Conservation (phyloP, 2,329 filamentous ascomycete species). For the Parascedosporium putredinis region DNA sequence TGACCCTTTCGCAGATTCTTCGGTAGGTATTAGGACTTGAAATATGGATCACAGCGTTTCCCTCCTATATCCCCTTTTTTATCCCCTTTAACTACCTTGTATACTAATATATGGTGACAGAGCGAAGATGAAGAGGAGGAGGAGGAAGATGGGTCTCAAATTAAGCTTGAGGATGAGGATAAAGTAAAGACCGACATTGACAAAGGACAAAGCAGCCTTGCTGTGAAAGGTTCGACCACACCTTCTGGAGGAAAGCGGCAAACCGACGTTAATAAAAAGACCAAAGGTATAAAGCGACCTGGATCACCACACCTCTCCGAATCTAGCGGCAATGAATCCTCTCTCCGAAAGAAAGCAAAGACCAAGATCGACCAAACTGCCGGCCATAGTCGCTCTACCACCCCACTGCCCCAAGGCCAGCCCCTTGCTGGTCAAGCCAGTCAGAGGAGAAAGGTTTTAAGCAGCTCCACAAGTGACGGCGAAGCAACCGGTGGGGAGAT, state of each 20-base stretch:
- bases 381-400: constrained; percentile 42
- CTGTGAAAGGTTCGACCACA: constrained; percentile 58
- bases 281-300: constrained; percentile 64
- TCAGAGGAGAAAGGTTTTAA: constrained; percentile 32
- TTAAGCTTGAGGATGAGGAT: constrained; percentile 45
- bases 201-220: constrained; percentile 43
- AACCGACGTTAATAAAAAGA: constrained; percentile 40
- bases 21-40: constrained; percentile 16
- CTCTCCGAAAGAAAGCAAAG: constrained; percentile 68
- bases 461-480: constrained; percentile 59
- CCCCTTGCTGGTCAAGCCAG: constrained; percentile 16
- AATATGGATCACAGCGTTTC: too few relatives aligned
- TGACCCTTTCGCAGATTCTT: constrained; percentile 26
- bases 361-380: constrained; percentile 42
- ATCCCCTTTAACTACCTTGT: not conserved
- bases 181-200: constrained; percentile 43
- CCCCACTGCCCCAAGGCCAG: constrained; percentile 34
- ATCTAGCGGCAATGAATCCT: constrained; percentile 82
- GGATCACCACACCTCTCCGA: constrained; percentile 84
- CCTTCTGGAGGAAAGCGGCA: constrained; percentile 31
- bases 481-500: constrained; percentile 61
- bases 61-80: too few relatives aligned
- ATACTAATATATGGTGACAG: constrained; percentile 10
- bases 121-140: constrained; percentile 26
- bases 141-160: constrained; percentile 46